Evolutionary conservation across 805 yeast genomes (phyloP).

Genomic region (Lipomyces yamanashiensis): DNA sequence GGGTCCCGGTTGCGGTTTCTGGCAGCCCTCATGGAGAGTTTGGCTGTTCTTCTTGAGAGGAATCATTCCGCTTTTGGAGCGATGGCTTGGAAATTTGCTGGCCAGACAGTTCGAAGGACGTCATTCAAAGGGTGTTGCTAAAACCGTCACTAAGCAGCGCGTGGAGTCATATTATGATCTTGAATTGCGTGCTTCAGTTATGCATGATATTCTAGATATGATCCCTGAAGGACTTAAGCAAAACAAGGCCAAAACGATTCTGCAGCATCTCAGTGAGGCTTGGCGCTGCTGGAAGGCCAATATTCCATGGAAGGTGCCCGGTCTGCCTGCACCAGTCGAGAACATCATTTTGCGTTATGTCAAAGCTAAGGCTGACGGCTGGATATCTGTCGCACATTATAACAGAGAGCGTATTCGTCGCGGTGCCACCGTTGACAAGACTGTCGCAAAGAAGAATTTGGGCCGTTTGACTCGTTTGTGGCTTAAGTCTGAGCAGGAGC

Average conservation of each 20-base stretch:
- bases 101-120: constrained; percentile 97
- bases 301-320: constrained; percentile 97
- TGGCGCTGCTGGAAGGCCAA: constrained; percentile 99
- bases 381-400: constrained; percentile 91
- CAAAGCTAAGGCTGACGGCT: constrained; percentile 94
- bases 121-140: constrained; percentile 85
- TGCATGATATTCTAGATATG: constrained; percentile 96
- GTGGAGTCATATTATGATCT: constrained; percentile 93
- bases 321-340: constrained; percentile 88
- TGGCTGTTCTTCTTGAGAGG: constrained; percentile 95
- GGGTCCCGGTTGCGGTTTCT: constrained; percentile 98
- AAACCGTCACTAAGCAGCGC: constrained; percentile 93
- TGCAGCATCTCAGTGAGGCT: constrained; percentile 95
- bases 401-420: constrained; percentile 85
- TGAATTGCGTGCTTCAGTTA: constrained; percentile 89
- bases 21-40: constrained; percentile 99
- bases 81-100: constrained; percentile 91
- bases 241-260: constrained; percentile 79
- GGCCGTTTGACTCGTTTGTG: constrained; percentile 91
- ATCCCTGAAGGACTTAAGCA: constrained; percentile 93
- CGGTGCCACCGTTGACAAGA: constrained; percentile 93
- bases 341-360: constrained; percentile 85
- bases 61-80: constrained; percentile 82
- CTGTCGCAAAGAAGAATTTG: constrained; percentile 88
- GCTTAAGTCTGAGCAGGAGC: constrained; percentile 88